Evolutionary conservation across 2,329 filamentous ascomycete genomes (phyloP).

Genomic region (Immersiporthe knoxdaviesiana): DNA sequence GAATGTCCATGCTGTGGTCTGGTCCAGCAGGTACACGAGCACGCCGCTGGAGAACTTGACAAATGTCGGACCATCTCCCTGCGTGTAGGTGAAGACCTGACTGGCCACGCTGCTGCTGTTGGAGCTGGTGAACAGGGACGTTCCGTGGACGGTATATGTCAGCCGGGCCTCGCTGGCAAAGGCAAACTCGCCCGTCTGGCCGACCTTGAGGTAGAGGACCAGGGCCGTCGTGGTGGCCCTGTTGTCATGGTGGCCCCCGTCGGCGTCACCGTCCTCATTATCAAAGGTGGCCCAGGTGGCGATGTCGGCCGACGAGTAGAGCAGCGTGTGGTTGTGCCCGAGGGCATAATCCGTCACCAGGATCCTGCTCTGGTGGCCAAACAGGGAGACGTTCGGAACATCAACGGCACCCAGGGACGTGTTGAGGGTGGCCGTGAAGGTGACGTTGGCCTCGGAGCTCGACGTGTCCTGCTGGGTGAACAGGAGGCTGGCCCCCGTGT

Average conservation of each 20-base stretch:
- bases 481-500: constrained; percentile 54
- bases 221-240: constrained; percentile 41
- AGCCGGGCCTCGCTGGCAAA: constrained; percentile 45
- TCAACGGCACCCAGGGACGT: constrained; percentile 50
- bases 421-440: constrained; percentile 50
- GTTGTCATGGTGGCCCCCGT: no score
- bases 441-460: constrained; percentile 46
- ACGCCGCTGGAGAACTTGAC: constrained; percentile 54
- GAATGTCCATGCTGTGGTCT: constrained; percentile 57
- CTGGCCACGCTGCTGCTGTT: constrained; percentile 32
- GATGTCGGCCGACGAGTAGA: constrained; percentile 56
- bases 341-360: constrained; percentile 56
- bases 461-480: constrained; percentile 51
- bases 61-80: constrained; percentile 49
- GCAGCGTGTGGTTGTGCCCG: constrained; percentile 46
- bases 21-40: constrained; percentile 56
- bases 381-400: constrained; percentile 51
- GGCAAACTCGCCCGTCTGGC: constrained; percentile 54
- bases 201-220: constrained; percentile 52
- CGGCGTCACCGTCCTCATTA: constrained; percentile 25
- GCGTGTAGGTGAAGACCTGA: constrained; percentile 49
- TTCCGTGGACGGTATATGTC: constrained; percentile 46
- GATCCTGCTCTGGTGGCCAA: constrained; percentile 57
- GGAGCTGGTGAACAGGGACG: constrained; percentile 40
- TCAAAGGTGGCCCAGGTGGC: constrained; percentile 52